Base-by-base conservation (phyloP, 2,329 filamentous ascomycete genomes). In the Pyricularia sp. region DNA sequence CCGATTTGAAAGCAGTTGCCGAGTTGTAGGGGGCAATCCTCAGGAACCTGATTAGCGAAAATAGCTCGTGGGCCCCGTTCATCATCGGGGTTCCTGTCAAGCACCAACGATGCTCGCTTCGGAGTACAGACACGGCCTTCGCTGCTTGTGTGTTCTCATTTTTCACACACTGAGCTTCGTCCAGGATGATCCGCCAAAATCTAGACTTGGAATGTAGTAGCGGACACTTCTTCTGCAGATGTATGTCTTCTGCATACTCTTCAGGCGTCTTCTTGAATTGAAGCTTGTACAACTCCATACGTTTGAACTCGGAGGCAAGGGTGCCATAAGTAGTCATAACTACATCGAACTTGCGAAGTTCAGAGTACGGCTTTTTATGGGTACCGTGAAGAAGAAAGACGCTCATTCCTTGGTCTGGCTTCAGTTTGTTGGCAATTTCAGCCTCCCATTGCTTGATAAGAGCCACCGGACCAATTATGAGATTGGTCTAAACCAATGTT, bases 71-170 rank as follows among this genome's bases (percentile, higher is more conserved):
- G 2, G 94, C 87, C 14, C 85, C 88, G 73, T 97, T 97, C 90
- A 95, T 95, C 90, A 94, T 93, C 0, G 92, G 92, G 0, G 92
- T 95, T 30, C 92, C 92, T 3, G 90, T 92, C 77, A 94, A 85
- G 75, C 90, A 93, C 81, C 92, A 89, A 65, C 92, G 84, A 75
- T 91, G 86, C 50, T 80, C 81, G 17, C 90, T 81, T 70, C 85
- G 79, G 20, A 95, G 77, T 12, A 79, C 76, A 72, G 82, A 86
- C 33, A 86, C 86, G 4, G 87, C 91, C 71, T 83, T 82, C 1
- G 90, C 85, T 5, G 84, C 80, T 71, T 87, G 85, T 0, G 90
- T 90, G 59, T 80, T 82, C 69, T 85, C 85, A 74, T 94, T 94
- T 80, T 94, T 94, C 81, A 94, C 92, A 74, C 85, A 89, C 74